Conservation (phyloP, 148 eudicot species). For the Rhododendron henanense region DNA sequence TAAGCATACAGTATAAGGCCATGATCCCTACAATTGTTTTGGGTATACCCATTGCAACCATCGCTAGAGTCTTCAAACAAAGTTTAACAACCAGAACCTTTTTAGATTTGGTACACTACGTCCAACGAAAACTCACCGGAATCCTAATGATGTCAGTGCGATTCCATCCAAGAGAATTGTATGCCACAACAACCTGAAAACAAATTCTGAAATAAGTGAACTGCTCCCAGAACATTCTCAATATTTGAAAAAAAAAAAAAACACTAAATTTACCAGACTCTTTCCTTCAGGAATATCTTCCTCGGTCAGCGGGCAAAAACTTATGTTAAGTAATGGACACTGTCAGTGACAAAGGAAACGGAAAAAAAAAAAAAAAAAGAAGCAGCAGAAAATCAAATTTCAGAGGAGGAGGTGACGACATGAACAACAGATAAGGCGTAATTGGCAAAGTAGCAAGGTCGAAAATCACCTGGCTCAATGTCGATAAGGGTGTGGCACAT, state of each 20-base stretch:
- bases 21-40: not conserved
- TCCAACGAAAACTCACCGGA: conserved; percentile 46
- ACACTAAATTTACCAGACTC: conserved; percentile 62
- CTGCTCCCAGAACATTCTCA: conserved; percentile 1
- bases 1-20: not conserved
- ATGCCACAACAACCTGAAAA: conserved; percentile 73
- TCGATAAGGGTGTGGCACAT: conserved; percentile 32
- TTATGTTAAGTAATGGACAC: conserved; percentile 88
- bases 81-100: conserved; percentile 2
- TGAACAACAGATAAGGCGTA: not conserved
- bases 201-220: not conserved
- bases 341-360: conserved; percentile 22
- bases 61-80: not conserved
- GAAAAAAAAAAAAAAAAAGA: conserved; percentile 4
- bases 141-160: conserved; percentile 65
- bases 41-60: not conserved
- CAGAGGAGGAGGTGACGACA: not conserved
- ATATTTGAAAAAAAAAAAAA: not conserved
- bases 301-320: conserved; percentile 81
- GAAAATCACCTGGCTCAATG: conserved; percentile 55
- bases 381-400: not conserved
- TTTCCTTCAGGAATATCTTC: conserved; percentile 56
- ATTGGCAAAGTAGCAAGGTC: not conserved
- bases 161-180: conserved; percentile 90
- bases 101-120: not conserved